Evolutionary conservation across 257 asterid genomes (phyloP).

Genomic region (Scutellaria minor): DNA sequence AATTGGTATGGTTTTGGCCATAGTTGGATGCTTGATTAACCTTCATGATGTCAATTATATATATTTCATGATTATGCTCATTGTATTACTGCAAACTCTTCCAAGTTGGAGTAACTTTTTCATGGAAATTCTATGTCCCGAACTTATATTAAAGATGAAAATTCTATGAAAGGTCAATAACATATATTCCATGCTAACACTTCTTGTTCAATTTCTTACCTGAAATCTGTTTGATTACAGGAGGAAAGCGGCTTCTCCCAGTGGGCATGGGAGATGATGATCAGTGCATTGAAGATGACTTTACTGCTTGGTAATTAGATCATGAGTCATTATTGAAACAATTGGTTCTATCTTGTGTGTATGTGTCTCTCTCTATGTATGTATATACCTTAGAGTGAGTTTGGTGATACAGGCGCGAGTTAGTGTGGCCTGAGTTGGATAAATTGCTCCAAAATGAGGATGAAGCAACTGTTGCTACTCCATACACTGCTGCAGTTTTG

Average conservation of each 20-base stretch:
- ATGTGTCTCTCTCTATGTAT: not conserved
- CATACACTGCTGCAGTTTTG: conserved; percentile 87
- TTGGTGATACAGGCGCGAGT: conserved; percentile 72
- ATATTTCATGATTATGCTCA: conserved; percentile 3
- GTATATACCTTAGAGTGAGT: conserved; percentile 1
- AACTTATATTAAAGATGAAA: conserved; percentile 12
- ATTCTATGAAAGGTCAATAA: conserved; percentile 9
- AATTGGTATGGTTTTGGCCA: not conserved
- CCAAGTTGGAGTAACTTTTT: conserved; percentile 22
- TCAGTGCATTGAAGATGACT: conserved; percentile 98
- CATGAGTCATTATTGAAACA: not conserved
- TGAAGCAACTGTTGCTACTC: conserved; percentile 68
- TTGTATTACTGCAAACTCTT: not conserved
- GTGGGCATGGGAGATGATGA: conserved; percentile 98
- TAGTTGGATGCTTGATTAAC: conserved; percentile 21
- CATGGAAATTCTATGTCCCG: not conserved
- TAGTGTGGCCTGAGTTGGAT: conserved; percentile 93
- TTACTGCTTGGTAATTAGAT: conserved; percentile 71
- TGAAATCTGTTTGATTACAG: conserved; percentile 45
- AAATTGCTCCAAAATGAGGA: conserved; percentile 60
- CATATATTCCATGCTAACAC: conserved; percentile 2
- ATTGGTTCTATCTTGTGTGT: not conserved
- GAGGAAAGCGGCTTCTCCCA: conserved; percentile 74
- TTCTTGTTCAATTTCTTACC: conserved; percentile 33
- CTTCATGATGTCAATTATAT: conserved; percentile 5